Conservation (phyloP, 345 rosid species). For the Mercurialis annua region DNA sequence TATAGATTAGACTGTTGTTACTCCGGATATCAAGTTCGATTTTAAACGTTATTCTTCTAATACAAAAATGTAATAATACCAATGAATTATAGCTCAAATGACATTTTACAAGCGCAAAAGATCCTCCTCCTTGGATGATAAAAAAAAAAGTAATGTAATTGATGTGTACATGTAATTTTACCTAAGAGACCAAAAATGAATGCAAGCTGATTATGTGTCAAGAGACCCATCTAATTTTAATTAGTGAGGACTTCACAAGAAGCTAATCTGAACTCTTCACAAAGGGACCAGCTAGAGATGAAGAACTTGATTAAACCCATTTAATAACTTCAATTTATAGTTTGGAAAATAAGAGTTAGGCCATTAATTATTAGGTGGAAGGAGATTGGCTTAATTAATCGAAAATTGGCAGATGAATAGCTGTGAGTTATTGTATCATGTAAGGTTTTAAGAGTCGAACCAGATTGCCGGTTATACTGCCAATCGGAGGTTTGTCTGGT, state of each 20-base stretch:
- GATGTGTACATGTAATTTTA: background rate
- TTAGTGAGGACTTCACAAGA: background rate
- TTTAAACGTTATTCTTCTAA: too few species aligned
- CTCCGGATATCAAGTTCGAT: too few species aligned
- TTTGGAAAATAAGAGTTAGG: constrained; percentile 4
- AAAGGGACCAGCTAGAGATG: background rate
- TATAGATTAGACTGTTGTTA: too few species aligned
- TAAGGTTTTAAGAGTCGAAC: too few species aligned
- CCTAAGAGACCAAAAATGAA: constrained; percentile 22
- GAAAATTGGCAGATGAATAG: background rate
- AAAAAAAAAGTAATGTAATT: too few species aligned
- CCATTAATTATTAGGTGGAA: background rate
- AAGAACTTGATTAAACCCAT: background rate
- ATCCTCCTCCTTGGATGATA: too few species aligned
- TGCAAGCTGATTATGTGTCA: constrained; percentile 4
- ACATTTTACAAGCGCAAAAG: too few species aligned
- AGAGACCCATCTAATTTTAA: constrained; percentile 6
- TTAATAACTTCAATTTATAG: background rate
- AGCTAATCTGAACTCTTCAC: too few species aligned
- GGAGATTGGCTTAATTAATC: background rate
- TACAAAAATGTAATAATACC: too few species aligned
- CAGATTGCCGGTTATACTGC: too few species aligned
- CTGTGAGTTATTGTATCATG: background rate
- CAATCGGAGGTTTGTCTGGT: too few species aligned
- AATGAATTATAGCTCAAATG: too few species aligned